These are phyloP conservation scores for Papiliotrema terrestris DNA, from an alignment of 1,284 basidiomycete genomes.

Conservation along the genomic window DNA sequence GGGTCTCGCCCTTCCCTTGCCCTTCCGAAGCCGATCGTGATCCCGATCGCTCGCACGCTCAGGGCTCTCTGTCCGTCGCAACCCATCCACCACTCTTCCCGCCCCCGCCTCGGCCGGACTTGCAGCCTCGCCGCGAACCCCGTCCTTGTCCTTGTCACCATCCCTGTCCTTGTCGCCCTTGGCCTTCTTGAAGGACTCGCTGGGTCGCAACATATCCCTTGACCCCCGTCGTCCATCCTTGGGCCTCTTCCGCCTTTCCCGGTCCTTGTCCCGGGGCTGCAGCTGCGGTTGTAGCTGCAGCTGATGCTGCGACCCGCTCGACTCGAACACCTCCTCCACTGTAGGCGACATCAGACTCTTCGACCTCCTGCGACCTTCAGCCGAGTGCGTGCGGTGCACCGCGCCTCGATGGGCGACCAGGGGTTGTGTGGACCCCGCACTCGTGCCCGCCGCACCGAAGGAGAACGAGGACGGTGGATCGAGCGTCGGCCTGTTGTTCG, in stretches of 20 bases:
- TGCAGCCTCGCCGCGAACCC: neutral
- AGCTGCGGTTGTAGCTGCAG: neutral
- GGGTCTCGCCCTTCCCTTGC: constrained; percentile 19
- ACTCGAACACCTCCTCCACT: neutral
- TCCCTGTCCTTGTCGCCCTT: neutral
- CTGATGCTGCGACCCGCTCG: neutral
- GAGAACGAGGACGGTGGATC: too few species aligned
- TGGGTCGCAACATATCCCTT: neutral
- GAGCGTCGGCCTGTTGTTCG: too few species aligned
- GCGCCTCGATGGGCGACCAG: too few species aligned
- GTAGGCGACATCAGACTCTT: constrained; percentile 9
- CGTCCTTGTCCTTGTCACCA: neutral
- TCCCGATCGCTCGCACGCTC: neutral
- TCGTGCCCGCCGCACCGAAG: too few species aligned
- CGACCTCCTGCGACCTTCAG: constrained; percentile 2
- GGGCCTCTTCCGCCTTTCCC: neutral
- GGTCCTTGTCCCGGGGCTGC: neutral
- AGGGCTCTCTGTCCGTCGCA: neutral
- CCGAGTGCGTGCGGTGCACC: neutral
- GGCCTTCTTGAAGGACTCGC: neutral
- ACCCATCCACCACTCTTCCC: neutral
- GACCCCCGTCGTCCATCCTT: neutral
- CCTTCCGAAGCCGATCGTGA: neutral
- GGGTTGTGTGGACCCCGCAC: too few species aligned
- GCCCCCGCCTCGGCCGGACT: neutral